Evolutionary conservation across 441 rosid genomes (phyloP), one percentile per base, ranked within the genome.

Genomic region (Jatropha podagrica): DNA sequence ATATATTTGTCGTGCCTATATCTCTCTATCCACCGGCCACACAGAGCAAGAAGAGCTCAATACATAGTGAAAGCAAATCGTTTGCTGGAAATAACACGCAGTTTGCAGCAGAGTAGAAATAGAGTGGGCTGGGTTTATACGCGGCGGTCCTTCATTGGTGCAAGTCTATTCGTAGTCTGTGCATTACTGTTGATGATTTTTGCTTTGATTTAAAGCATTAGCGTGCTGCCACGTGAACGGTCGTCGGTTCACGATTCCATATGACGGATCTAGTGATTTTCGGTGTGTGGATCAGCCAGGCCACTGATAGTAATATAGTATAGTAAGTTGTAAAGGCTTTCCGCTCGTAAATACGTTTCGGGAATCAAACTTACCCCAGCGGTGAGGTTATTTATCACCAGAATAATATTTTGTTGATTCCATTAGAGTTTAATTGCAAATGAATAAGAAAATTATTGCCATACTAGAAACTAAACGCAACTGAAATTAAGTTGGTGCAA

Each of bases 201-300:
- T 6, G 26, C 61, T 58, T n/a, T 5, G 6, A 7, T 54, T 15
- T 23, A 9, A 26, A 59, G 74, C 40, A 23, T n/a, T 17, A 60
- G 44, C 26, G 26, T 26, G 67, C 15, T 13, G 68, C 42, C 67
- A 60, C 27, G 58, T 61, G 68, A 44, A 26, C 26, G 44, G 38
- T 59, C 37, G 63, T 59, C 63, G 15, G 51, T 61, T 72, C 75
- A 26, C 75, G 27, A 46, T 60, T 46, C 41, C 37, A 41, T 13
- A 71, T 71, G 40, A 71, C 55, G 65, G 74, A 71, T 58, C 74
- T 70, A 20, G 26, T 5, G 26, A 20, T 4, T n/a, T 56, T 18
- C 12, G 4, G 7, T 42, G 4, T 42, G 46, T 0, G 23, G 23
- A 23, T 23, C 23, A 23, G 23, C 23, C 23, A 23, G 0, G 23